A percentile compares a stretch with the other conserved stretches of the same genome.
Evolutionary conservation across 495 filamentous ascomycete genomes (phyloP).

Genomic region (Penicillium samsonianum): DNA sequence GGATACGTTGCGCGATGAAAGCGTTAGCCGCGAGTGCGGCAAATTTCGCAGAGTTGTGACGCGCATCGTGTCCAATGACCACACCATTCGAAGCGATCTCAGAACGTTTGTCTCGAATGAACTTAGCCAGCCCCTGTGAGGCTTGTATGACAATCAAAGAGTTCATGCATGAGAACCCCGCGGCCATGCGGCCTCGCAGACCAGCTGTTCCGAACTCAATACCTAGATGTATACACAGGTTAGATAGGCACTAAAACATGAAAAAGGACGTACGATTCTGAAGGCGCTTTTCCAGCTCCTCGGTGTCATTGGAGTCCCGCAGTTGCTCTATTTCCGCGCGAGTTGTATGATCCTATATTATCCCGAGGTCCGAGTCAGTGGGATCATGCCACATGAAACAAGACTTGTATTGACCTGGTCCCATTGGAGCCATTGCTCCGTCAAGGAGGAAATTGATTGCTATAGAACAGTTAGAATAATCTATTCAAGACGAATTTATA

Average conservation of each 20-base stretch:
- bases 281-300: conserved; percentile 59
- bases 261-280: conserved; percentile 45
- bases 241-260: conserved; percentile 5
- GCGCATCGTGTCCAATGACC: conserved; percentile 69
- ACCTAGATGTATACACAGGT: conserved; percentile 33
- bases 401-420: conserved; percentile 50
- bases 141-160: conserved; percentile 70
- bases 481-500: neutral
- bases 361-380: conserved; percentile 13
- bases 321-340: conserved; percentile 61
- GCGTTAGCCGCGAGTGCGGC: conserved; percentile 64
- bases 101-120: conserved; percentile 49
- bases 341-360: conserved; percentile 56
- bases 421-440: conserved; percentile 62
- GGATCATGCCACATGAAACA: conserved; percentile 22
- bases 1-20: conserved; percentile 61
- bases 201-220: conserved; percentile 73
- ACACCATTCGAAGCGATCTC: conserved; percentile 49
- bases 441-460: conserved; percentile 39
- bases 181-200: conserved; percentile 67
- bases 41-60: conserved; percentile 66
- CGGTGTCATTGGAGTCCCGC: conserved; percentile 44
- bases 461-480: conserved; percentile 10
- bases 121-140: conserved; percentile 68
- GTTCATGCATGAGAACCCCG: conserved; percentile 72